These are phyloP conservation scores for Crucibulum parvulum DNA, from an alignment of 1,284 basidiomycete genomes.

Conservation along the genomic window DNA sequence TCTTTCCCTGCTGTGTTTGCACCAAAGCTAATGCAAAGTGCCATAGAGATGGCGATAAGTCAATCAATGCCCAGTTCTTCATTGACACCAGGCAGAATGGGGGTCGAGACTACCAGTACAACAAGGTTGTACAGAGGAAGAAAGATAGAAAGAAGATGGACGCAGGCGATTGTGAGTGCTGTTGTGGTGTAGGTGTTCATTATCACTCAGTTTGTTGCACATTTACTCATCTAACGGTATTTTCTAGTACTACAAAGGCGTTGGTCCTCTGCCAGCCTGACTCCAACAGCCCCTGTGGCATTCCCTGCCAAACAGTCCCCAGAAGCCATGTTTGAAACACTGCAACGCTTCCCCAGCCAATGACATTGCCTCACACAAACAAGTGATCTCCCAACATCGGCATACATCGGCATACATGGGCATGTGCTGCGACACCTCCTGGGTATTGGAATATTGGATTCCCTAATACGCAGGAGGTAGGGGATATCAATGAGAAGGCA, in stretches of 20 bases:
- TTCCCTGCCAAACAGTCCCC: slow-evolving; percentile 53
- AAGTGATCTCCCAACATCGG: slow-evolving; percentile 82
- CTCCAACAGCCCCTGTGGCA: slow-evolving; percentile 76
- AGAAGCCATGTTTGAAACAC: slow-evolving; percentile 28
- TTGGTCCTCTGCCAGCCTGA: slow-evolving; percentile 72
- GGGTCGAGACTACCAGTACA: slow-evolving; percentile 72
- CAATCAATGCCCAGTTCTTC: slow-evolving; percentile 70
- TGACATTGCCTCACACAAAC: slow-evolving; percentile 64
- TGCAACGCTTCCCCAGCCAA: slow-evolving; percentile 13
- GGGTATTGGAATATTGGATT: slow-evolving; percentile 91
- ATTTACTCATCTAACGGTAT: neutral
- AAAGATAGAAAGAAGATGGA: slow-evolving; percentile 72
- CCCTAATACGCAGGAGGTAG: slow-evolving; percentile 83
- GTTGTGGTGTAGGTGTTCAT: slow-evolving; percentile 71
- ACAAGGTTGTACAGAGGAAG: slow-evolving; percentile 79
- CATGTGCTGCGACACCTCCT: slow-evolving; percentile 78
- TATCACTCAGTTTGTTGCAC: no score
- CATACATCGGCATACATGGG: slow-evolving; percentile 80
- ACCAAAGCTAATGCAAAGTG: neutral
- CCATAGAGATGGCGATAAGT: slow-evolving; percentile 23
- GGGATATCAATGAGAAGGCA: slow-evolving; percentile 76
- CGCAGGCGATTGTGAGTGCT: slow-evolving; percentile 86
- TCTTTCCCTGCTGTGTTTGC: neutral
- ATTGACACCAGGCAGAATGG: slow-evolving; percentile 74
- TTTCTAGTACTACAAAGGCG: slow-evolving; percentile 78